Evolutionary conservation across 2,329 filamentous ascomycete species (phyloP), one percentile per base, ranked within the genome.

Genomic region (Fusarium avenaceum): DNA sequence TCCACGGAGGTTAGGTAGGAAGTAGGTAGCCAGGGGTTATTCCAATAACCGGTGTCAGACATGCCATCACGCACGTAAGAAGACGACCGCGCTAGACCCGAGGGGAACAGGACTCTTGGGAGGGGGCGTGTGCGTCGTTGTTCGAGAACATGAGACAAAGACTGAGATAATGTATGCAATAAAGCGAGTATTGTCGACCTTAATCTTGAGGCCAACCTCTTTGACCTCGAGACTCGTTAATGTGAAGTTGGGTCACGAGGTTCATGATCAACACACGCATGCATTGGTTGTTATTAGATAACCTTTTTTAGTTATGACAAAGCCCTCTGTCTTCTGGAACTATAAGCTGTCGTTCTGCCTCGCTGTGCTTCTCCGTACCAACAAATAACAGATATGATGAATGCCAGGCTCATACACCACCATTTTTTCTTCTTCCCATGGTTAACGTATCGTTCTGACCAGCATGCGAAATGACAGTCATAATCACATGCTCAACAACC

Each of bases 391-490:
- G 35, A 13, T 14, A 38, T 33, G 17, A 11, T 20, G 50, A 49
- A 62, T 62, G 53, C 20, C 55, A 47, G 43, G 60, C 52, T 55
- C 63, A 67, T 65, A 65, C 66, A 63, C 66, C 66, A 67, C 47
- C 47, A 63, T 50, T 55, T 46, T 50, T 46, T 42, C 7, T 24
- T 28, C 13, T 22, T 19, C 11, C 32, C 33, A 40, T 52, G 35
- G 55, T 39, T 38, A 38, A 38, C 32, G 22, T 48, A 40, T n/a
- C 19, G 17, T n/a, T 38, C 9, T 9, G 45, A 38, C 28, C 28
- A 45, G 35, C 42, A 38, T 24, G 39, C 35, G 38, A 62, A 57
- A 69, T 32, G 33, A 52, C 6, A 43, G 42, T 9, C 42, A 32
- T 60, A 58, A 58, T 67, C 65, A 67, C 66, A 69, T 69, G 66